Evolutionary conservation across 805 yeast genomes (phyloP).

Genomic region (Lipomyces yamadae): DNA sequence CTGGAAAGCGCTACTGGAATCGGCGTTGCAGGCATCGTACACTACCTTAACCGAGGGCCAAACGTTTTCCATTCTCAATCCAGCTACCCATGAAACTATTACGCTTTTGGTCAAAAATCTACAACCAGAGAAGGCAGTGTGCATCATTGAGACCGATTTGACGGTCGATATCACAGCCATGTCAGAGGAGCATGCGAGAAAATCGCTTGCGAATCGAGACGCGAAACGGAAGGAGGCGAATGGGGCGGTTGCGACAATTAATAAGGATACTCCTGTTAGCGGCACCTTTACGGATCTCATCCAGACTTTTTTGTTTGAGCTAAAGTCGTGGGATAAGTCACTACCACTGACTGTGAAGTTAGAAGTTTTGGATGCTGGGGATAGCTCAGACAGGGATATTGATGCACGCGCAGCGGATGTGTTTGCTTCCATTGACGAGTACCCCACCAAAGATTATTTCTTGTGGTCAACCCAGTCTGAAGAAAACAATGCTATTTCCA

Average conservation of each 20-base stretch:
- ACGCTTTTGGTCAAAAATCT: slow-evolving; percentile 49
- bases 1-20: slow-evolving; percentile 62
- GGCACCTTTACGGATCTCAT: slow-evolving; percentile 13
- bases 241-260: slow-evolving; percentile 3
- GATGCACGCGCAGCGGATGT: slow-evolving; percentile 30
- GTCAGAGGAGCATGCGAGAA: slow-evolving; percentile 51
- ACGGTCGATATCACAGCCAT: slow-evolving; percentile 51
- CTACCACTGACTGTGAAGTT: slow-evolving; percentile 33
- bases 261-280: slow-evolving; percentile 34
- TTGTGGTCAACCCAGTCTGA: slow-evolving; percentile 39
- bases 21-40: slow-evolving; percentile 54
- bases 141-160: slow-evolving; percentile 63
- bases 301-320: slow-evolving; percentile 33
- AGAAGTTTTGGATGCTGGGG: slow-evolving; percentile 5
- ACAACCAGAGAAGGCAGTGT: slow-evolving; percentile 50
- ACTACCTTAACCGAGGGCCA: slow-evolving; percentile 56
- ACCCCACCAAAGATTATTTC: slow-evolving; percentile 32
- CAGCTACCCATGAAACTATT: slow-evolving; percentile 38
- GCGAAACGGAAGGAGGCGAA: slow-evolving; percentile 23
- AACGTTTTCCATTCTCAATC: slow-evolving; percentile 45
- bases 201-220: slow-evolving; percentile 43
- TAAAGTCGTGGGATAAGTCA: slow-evolving; percentile 41
- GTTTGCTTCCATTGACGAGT: slow-evolving; percentile 32
- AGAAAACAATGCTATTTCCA: slow-evolving; percentile 16
- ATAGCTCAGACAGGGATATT: slow-evolving; percentile 34